Conservation (phyloP, 2,329 filamentous ascomycete genomes). For the Monosporascus cannonballus region DNA sequence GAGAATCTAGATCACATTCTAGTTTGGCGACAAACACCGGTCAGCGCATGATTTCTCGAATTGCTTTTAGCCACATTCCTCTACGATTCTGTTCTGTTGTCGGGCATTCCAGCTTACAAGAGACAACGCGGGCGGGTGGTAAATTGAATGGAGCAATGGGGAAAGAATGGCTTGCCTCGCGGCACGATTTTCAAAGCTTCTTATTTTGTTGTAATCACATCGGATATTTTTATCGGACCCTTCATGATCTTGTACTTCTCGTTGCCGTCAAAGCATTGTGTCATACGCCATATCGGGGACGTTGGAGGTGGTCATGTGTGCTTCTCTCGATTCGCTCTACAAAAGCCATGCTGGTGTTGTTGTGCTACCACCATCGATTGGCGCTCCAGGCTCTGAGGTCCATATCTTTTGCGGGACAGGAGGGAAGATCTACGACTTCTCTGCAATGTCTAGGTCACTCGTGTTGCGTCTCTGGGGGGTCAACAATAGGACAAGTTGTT, state of each 20-base stretch:
- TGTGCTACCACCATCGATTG: neutral
- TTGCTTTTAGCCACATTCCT: slow-evolving; percentile 9
- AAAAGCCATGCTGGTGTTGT: neutral
- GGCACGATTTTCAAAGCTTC: slow-evolving; percentile 22
- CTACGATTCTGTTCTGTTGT: slow-evolving; percentile 6
- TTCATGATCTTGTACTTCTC: neutral
- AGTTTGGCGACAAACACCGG: slow-evolving; percentile 23
- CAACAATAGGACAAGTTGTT: no score
- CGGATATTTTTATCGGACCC: neutral
- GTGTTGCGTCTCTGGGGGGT: neutral
- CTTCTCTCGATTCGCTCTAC: neutral
- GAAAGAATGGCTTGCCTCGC: slow-evolving; percentile 31
- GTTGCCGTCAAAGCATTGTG: no score
- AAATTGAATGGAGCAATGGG: slow-evolving; percentile 14
- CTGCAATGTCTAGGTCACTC: neutral
- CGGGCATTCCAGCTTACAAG: slow-evolving; percentile 8
- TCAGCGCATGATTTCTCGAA: slow-evolving; percentile 19
- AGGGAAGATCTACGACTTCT: neutral
- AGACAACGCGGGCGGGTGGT: slow-evolving; percentile 3
- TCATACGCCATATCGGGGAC: no score
- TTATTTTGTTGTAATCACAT: slow-evolving; percentile 17
- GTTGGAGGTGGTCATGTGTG: neutral
- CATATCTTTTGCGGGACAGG: no score
- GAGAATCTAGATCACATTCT: slow-evolving; percentile 18
- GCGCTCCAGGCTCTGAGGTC: no score